Conservation (phyloP, 805 yeast species). For the Myxozyma kluyveri region DNA sequence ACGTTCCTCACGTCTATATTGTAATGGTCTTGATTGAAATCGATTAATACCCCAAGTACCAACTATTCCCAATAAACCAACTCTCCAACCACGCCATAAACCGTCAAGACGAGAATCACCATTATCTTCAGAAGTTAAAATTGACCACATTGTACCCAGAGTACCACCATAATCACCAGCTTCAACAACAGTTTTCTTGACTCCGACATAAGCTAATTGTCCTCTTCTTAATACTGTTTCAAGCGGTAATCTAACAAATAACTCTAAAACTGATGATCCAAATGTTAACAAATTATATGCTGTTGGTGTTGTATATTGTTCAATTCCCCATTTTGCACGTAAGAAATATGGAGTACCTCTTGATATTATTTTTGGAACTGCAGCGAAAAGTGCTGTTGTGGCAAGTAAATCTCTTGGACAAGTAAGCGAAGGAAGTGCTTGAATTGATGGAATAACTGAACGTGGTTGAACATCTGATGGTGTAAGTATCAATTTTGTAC, state of each 20-base stretch:
- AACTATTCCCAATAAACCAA: slow-evolving; percentile 71
- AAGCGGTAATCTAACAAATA: slow-evolving; percentile 76
- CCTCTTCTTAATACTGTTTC: slow-evolving; percentile 84
- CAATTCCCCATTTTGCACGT: slow-evolving; percentile 61
- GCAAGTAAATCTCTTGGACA: slow-evolving; percentile 60
- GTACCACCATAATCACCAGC: slow-evolving; percentile 58
- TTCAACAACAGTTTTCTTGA: slow-evolving; percentile 50
- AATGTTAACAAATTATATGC: slow-evolving; percentile 59
- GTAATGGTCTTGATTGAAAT: slow-evolving; percentile 41
- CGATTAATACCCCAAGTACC: slow-evolving; percentile 80
- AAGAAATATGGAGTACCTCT: slow-evolving; percentile 65
- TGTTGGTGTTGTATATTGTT: slow-evolving; percentile 60
- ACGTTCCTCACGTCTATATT: slow-evolving; percentile 23
- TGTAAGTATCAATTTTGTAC: slow-evolving; percentile 73
- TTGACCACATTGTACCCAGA: slow-evolving; percentile 52
- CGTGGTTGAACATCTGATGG: slow-evolving; percentile 53
- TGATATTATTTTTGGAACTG: slow-evolving; percentile 58
- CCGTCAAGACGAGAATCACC: slow-evolving; percentile 49
- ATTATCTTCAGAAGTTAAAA: slow-evolving; percentile 45
- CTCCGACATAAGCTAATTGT: slow-evolving; percentile 64
- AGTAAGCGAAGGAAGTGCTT: slow-evolving; percentile 48
- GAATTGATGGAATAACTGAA: slow-evolving; percentile 68
- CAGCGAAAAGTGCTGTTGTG: slow-evolving; percentile 68
- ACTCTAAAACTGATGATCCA: slow-evolving; percentile 60
- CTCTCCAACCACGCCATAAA: slow-evolving; percentile 87